A percentile compares a stretch with the other conserved stretches of the same genome.
These are phyloP conservation scores for Maudiozyma humilis DNA, from an alignment of 1,139 yeast species.

Conservation along the genomic window DNA sequence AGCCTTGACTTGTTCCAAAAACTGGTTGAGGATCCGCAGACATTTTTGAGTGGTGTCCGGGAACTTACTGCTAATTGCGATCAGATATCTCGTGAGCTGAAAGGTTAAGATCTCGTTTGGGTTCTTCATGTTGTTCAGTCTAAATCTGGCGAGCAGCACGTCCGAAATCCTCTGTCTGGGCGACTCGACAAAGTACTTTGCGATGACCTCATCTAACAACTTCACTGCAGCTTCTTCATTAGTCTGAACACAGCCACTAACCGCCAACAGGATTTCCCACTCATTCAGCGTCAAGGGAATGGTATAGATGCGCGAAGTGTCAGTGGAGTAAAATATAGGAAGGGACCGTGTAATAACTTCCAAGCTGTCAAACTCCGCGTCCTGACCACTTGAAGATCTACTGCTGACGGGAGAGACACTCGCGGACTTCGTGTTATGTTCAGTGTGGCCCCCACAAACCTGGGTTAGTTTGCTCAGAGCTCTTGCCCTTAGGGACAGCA, in stretches of 20 bases:
- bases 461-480: slow-evolving; percentile 48
- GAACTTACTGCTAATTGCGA: slow-evolving; percentile 30
- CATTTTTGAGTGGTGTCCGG: slow-evolving; percentile 25
- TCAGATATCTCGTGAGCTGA: slow-evolving; percentile 30
- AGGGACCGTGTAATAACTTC: slow-evolving; percentile 21
- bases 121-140: slow-evolving; percentile 40
- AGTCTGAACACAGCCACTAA: slow-evolving; percentile 43
- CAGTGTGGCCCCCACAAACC: slow-evolving; percentile 28
- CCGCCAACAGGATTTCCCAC: slow-evolving; percentile 61
- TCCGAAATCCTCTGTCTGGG: slow-evolving; percentile 48
- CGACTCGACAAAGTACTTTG: slow-evolving; percentile 51
- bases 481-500: slow-evolving; percentile 41
- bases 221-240: slow-evolving; percentile 43
- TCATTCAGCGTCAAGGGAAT: slow-evolving; percentile 49
- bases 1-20: slow-evolving; percentile 24
- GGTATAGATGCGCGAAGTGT: slow-evolving; percentile 24
- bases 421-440: neutral
- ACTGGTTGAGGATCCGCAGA: slow-evolving; percentile 21
- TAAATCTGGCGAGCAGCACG: slow-evolving; percentile 36
- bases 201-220: slow-evolving; percentile 43
- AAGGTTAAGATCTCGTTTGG: slow-evolving; percentile 35
- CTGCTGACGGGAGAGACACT: neutral
- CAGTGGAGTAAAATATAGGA: slow-evolving; percentile 24
- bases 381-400: neutral
- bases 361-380: slow-evolving; percentile 9